Conservation (phyloP, 1,284 basidiomycete genomes). For the Fomitopsis palustris region DNA sequence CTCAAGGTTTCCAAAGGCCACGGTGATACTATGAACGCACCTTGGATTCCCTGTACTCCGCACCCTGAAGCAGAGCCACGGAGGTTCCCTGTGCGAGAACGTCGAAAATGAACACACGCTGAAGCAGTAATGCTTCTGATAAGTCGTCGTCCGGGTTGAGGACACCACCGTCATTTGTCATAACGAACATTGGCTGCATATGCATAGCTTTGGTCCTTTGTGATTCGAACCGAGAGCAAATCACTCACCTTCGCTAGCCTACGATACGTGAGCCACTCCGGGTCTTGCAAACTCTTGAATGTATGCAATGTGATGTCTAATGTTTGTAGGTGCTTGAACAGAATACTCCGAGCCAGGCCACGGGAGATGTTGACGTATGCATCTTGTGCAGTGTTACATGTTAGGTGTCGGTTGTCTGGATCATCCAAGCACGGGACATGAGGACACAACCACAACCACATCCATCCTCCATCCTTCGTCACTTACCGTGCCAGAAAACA, state of each 20-base stretch:
- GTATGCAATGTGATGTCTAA: slow-evolving; percentile 38
- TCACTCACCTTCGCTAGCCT: slow-evolving; percentile 35
- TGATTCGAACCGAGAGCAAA: background rate
- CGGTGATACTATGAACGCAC: slow-evolving; percentile 32
- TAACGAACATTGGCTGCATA: slow-evolving; percentile 61
- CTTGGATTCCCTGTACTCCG: slow-evolving; percentile 61
- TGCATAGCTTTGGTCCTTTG: background rate
- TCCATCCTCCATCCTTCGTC: background rate
- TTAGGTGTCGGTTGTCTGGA: slow-evolving; percentile 39
- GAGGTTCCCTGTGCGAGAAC: slow-evolving; percentile 48
- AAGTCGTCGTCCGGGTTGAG: slow-evolving; percentile 14
- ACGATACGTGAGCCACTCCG: slow-evolving; percentile 46
- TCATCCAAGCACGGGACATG: background rate
- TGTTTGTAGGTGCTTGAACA: slow-evolving; percentile 46
- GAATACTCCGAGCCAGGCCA: slow-evolving; percentile 45
- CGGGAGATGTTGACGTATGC: slow-evolving; percentile 41
- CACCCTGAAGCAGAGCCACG: slow-evolving; percentile 45
- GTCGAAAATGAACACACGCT: slow-evolving; percentile 46
- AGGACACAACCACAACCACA: background rate
- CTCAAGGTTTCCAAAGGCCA: background rate
- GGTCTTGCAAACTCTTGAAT: slow-evolving; percentile 44
- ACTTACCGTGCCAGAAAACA: slow-evolving; percentile 55
- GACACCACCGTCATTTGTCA: slow-evolving; percentile 51
- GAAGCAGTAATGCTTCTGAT: slow-evolving; percentile 37
- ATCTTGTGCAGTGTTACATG: slow-evolving; percentile 34